Percentiles rank a stretch among this genome's conserved stretches.
phyloP scores from a whole-genome alignment of 176 grass and related monocot genomes.

The Melocanna baccifera region DNA sequence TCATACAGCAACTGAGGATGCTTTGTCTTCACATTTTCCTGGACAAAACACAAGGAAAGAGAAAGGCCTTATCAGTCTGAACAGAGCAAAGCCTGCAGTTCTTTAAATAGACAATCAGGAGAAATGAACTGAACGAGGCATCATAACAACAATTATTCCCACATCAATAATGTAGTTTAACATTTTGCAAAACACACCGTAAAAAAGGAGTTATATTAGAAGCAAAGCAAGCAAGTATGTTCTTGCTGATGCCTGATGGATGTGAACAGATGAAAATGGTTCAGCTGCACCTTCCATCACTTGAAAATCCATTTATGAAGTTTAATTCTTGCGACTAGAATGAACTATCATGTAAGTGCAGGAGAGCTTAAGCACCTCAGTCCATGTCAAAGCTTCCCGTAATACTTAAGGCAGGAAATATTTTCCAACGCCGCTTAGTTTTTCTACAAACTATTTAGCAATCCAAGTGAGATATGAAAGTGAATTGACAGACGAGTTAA shows the following conservation, averaged over 20 bases:
- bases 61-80: conserved; percentile 1
- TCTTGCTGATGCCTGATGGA: not conserved
- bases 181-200: not conserved
- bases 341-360: not conserved
- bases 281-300: not conserved
- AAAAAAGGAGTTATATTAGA: not conserved
- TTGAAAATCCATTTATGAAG: not conserved
- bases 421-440: not conserved
- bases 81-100: conserved; percentile 26
- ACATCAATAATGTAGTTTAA: conserved; percentile 19
- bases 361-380: not conserved
- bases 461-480: not conserved
- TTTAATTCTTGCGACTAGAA: not conserved
- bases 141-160: conserved; percentile 18
- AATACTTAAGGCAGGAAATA: not conserved
- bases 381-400: not conserved
- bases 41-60: conserved; percentile 32
- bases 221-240: not conserved
- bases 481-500: not conserved
- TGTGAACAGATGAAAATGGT: not conserved
- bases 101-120: conserved; percentile 19
- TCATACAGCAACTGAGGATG: conserved; percentile 93
- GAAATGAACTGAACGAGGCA: conserved; percentile 30
- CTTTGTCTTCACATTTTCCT: conserved; percentile 94
- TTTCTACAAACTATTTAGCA: not conserved